Evolutionary conservation across 305 asterid species (phyloP), one percentile per base, ranked within the genome.

Genomic region (Fraxinus latifolia): DNA sequence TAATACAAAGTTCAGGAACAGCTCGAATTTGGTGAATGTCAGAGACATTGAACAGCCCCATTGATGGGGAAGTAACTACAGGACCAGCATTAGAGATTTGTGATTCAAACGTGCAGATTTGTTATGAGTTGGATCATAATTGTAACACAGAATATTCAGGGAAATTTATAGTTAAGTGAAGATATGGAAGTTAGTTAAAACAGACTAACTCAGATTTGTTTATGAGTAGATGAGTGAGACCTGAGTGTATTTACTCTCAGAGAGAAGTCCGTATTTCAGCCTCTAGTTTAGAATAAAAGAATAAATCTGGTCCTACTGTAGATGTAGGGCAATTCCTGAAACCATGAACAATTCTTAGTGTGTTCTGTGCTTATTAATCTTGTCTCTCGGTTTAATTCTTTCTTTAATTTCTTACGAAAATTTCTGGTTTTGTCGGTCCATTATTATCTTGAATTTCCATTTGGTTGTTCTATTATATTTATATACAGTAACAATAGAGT

Each of bases 401-500:
- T 19, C 29, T 7, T 62, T 62, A 23, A 7, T 23, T 62, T 8
- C 27, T 21, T 23, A 23, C 6, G 29, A 17, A 6, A 58, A 62
- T 2, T 23, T 62, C 14, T 62, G 32, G 72, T 58, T 19, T 23
- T 8, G 47, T 39, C 47, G 4, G 47, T 39, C 47, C 47, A 39
- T 39, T 39, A 39, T 39, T 39, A 39, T 39, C 47, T 39, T 9
- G 12, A 1, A 39, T 8, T 39, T 39, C 2, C 37, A 65, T 47
- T 62, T 50, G 53, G 60, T 17, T 23, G 27, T 23, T 62, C 1
- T 62, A 62, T 23, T 3, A 62, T 14, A 15, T 32, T 15, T 67
- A 25, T 68, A 31, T 32, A 31, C 25, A n/a, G 71, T 50, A 65
- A 77, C 25, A 31, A 77, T 50, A 72, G 82, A 83, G 44, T 47